Base-by-base conservation (phyloP, 2,329 filamentous ascomycete genomes). In the Endoconidiophora polonica region DNA sequence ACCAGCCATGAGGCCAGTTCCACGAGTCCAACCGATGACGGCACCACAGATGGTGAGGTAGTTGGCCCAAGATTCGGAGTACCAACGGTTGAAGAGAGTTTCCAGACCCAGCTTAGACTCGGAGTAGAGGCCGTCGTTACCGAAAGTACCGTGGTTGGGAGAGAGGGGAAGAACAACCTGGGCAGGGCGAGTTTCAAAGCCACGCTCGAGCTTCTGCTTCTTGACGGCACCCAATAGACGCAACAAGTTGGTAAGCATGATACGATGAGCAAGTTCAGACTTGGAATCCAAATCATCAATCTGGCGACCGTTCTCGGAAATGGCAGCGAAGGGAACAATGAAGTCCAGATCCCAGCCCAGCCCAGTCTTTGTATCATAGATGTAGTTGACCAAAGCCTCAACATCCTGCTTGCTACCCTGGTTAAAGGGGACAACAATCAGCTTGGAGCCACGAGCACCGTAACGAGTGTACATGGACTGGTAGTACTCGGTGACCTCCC, bases 391-490 rank as follows among this genome's bases (percentile, higher is more conserved):
- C 5, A 98, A 74, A 44, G 87, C 87, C 65, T 96, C 86, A 36
- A 95, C 85, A 63, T 98, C 91, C 65, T 96, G 90, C 70, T 95
- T 93, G 71, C 90, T 96, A 56, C 90, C 91, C 66, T 95, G 88
- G 67, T 98, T 98, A 77, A 98, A 98, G 46, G 93, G 91, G 50
- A 96, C 93, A 50, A 98, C 91, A 39, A 98, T 86, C 50, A 98
- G 81, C 68, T 96, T 88, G 52, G 91, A 96, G 56, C 91, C 91
- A 56, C 86, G 84, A 54, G 86, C 86, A 60, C 91, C 91, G 60
- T 84, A 94, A 54, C 88, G 84, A 55, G 88, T 84, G 66, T 98
- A 98, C 84, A 98, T 96, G 52, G 86, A 81, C 68, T 98, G 91
- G 69, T 98, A 98, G 71, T 96, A 98, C 69, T 98, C 91, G 4